Base-by-base conservation (phyloP, 441 rosid genomes). In the Metrosideros polymorpha region DNA sequence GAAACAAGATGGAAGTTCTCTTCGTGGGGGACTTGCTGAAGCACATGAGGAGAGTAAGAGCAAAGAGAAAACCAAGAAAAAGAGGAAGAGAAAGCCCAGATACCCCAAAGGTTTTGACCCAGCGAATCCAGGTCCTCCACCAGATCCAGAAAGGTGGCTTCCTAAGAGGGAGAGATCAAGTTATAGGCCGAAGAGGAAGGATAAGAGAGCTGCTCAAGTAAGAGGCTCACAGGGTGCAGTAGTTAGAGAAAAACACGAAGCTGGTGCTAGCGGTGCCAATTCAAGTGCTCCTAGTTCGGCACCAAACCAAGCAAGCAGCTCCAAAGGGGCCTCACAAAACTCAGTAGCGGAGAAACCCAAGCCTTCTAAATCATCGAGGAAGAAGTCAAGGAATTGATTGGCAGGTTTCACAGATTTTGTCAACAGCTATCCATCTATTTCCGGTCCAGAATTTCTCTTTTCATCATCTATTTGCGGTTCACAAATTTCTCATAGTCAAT, bases 131-230 rank as follows among this genome's bases (percentile, higher is more conserved):
- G 99, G 99, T 82, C 97, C 99, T 84, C 98, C 96, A 56, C 99
- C 99, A 2, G 98, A 98, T 87, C 99, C 98, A 15, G 99, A 96
- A 88, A 93, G 99, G 90, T 95, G 98, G 99, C 98, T 98, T 35
- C 99, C 99, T 6, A 95, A 90, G 95, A 94, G 99, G 86, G 99
- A 97, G 88, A 93, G 99, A 90, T 96, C 99, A 6, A 97, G 97
- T 91, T 96, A 93, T 91, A 93, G 94, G 89, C 99, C 99, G 82
- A 96, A 95, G 91, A 94, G 99, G 89, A 95, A 94, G 92, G 98
- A 98, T 85, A 95, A 96, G 95, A 92, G 98, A 89, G 97, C 98
- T 45, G 98, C 97, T 88, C 97, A 96, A 86, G 94, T 98, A 25
- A 94, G 99, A 90, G 99, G 99, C 56, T 93, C 99, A 42, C 99